Base-by-base conservation (phyloP, 139 green algal genomes). In the Picochlorum sp. region DNA sequence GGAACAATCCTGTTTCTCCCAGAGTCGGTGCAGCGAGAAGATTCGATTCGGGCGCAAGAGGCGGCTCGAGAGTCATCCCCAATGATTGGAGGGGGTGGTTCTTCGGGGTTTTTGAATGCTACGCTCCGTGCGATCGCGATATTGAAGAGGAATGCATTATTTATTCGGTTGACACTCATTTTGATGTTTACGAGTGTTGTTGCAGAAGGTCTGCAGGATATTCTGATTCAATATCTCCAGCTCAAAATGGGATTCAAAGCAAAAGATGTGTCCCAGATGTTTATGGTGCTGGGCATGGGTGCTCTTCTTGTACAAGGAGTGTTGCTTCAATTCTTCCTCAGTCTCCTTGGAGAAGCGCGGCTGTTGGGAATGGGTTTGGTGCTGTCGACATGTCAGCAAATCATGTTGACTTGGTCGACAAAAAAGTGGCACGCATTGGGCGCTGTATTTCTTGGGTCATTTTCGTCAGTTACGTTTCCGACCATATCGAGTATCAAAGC, bases 171-270 rank as follows among this genome's bases (percentile, higher is more conserved):
- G 7, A 70, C 67, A 6, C 79, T 72, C 5, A 64, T 81, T 23
- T 26, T 81, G 49, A 82, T 82, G 75, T 24, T 76, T 31, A 41
- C 49, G 10, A 71, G 69, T 5, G 57, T 84, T 34, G 68, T 78
- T 16, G 51, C 6, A 64, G 82, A 86, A 57, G 79, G 77, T 6
- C n/a, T 85, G 55, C 71, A 83, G 26, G 85, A 89, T 63, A 69
- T 90, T 55, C 62, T 92, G 20, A 62, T 86, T 10, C 86, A 94
- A 72, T 94, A 93, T 74, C 72, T 93, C 16, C 84, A 94, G 76
- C 62, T 90, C 6, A 79, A 78, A 41, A 60, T 91, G 34, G 74
- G 72, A 28, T 91, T 88, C 72, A 79, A 58, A n/a, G 84, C 80
- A 4, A 49, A 57, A 4, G 86, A 92, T 59, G 31, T 45, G 78